Percentiles rank a stretch among this genome's conserved stretches.
Evolutionary conservation across 1,284 basidiomycete species (phyloP).

Genomic region (Puccinia novopanici): DNA sequence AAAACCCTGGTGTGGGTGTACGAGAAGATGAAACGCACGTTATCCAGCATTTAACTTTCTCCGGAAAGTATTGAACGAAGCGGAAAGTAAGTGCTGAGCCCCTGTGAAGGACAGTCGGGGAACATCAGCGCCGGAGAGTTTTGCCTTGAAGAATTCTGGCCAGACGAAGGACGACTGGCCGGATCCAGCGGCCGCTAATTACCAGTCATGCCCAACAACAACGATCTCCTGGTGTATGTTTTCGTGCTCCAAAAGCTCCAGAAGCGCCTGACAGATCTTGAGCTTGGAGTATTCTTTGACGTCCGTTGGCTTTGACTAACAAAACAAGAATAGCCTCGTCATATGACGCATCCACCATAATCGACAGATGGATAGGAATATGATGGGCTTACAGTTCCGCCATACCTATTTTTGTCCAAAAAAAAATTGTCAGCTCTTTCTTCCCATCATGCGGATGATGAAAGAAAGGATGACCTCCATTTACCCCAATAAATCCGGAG

Average conservation of each 20-base stretch:
- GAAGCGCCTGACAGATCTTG: conserved; percentile 16
- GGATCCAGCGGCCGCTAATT: neutral
- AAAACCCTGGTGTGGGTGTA: neutral
- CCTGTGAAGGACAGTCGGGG: neutral
- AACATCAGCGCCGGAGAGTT: too few relatives aligned
- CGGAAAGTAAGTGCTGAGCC: conserved; percentile 11
- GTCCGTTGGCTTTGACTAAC: conserved; percentile 17
- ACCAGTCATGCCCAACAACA: conserved; percentile 39
- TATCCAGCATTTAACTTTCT: conserved; percentile 25
- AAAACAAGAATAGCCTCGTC: neutral
- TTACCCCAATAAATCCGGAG: conserved; percentile 33
- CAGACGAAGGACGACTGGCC: neutral
- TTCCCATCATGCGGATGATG: neutral
- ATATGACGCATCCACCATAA: too few relatives aligned
- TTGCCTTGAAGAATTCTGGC: too few relatives aligned
- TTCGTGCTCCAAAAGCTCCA: conserved; percentile 38
- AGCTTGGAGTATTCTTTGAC: conserved; percentile 16
- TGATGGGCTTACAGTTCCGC: conserved; percentile 23
- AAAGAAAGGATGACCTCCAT: neutral
- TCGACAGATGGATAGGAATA: neutral
- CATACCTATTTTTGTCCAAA: neutral
- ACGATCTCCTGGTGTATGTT: neutral
- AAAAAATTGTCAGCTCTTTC: neutral
- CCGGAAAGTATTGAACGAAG: conserved; percentile 23
- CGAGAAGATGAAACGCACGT: conserved; percentile 10